Conservation (phyloP, 495 filamentous ascomycete genomes). For the Barbatosphaeria neglecta region DNA sequence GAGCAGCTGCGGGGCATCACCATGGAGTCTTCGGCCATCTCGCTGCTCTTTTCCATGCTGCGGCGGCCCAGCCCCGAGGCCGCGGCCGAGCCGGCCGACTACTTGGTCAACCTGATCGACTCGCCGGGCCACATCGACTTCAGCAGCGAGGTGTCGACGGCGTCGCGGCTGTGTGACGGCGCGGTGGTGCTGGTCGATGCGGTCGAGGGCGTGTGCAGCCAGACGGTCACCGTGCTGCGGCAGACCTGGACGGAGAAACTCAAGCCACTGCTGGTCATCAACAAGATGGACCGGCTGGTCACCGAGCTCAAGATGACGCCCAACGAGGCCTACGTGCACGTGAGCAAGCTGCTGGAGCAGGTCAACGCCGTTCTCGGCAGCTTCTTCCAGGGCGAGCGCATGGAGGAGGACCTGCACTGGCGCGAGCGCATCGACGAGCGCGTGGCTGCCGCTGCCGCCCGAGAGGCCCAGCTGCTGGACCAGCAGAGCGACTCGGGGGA, state of each 20-base stretch:
- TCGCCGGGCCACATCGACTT: conserved; percentile 98
- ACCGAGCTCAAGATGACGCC: conserved; percentile 91
- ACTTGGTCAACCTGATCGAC: conserved; percentile 95
- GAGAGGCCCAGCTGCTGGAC: conserved; percentile 34
- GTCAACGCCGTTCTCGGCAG: conserved; percentile 95
- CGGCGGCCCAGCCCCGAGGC: conserved; percentile 54
- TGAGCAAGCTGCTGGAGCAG: conserved; percentile 85
- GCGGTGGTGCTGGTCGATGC: conserved; percentile 95
- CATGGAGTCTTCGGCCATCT: conserved; percentile 99
- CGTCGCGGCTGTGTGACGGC: conserved; percentile 88
- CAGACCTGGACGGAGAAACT: conserved; percentile 95
- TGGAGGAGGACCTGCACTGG: conserved; percentile 98
- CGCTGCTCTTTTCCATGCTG: conserved; percentile 87
- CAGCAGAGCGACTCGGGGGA: conserved; percentile 42
- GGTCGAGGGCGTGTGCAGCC: conserved; percentile 94
- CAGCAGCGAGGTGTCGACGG: conserved; percentile 94
- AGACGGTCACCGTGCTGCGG: conserved; percentile 91
- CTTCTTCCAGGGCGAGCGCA: conserved; percentile 95
- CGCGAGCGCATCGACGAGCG: conserved; percentile 82
- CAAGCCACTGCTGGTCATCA: conserved; percentile 88
- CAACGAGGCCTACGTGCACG: conserved; percentile 74
- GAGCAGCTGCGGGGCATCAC: conserved; percentile 96
- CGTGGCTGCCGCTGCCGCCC: conserved; percentile 47
- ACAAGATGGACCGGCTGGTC: conserved; percentile 93
- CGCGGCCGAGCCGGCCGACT: conserved; percentile 64